Base-by-base conservation (phyloP, 345 rosid genomes). In the Populus davidiana region DNA sequence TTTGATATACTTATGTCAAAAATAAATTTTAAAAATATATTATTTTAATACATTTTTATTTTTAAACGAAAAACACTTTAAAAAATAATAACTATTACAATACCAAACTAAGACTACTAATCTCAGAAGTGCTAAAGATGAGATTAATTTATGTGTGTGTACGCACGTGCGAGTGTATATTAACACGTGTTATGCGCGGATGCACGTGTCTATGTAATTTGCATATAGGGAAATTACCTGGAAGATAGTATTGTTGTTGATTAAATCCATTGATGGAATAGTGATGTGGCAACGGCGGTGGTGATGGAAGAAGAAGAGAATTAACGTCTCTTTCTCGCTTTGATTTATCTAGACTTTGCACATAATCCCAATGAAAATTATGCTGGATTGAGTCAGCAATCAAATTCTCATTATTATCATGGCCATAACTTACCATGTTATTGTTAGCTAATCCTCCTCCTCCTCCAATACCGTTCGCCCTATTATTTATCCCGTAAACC, bases 301-400 rank as follows among this genome's bases (percentile, higher is more conserved):
- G 75, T 18, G 33, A 56, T 5, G 76, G 81, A 79, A 77, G 61
- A 35, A 59, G 69, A 18, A 52, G 70, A 35, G 81, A 9, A 54
- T 56, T 67, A 16, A 76, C 72, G 35, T 81, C 80, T 71, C 63
- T 81, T 39, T 79, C 85, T 69, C 61, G 82, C 59, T 79, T 79
- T 67, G 44, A 71, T 44, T 77, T 78, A 64, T 72, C 84, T 5
- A 61, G 66, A 52, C 67, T 70, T 63, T 71, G 83, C 27, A 78
- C 77, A 38, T 75, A 73, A 18, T 80, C 38, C 5, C 69, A 44
- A n/a, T 83, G 71, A 39, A 70, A 85, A 2, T 69, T 44, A 66
- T 74, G 86, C 6, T 77, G 49, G 14, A 69, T 82, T 74, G 78
- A 54, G 29, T 83, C 84, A 73, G 77, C 65, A 17, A 80, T 71